phyloP scores from a whole-genome alignment of 1,284 basidiomycete species.

The Vanrija sp. region DNA sequence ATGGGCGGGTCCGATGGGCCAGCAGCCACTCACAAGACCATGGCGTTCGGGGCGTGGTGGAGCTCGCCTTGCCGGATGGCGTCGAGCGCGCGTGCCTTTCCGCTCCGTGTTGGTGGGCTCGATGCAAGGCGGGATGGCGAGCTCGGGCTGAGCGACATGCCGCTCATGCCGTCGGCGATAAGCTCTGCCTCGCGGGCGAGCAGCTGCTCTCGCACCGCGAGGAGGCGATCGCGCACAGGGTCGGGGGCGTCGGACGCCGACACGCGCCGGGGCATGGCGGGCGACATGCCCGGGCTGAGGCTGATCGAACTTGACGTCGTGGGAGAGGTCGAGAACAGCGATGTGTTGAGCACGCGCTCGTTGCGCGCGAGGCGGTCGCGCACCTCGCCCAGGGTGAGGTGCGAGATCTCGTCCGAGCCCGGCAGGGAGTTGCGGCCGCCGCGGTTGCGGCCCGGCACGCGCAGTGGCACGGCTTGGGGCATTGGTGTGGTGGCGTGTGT shows the following conservation, averaged over 20 bases:
- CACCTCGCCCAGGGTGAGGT: slow-evolving; percentile 33
- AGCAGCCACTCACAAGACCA: slow-evolving; percentile 32
- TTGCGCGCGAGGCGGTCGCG: slow-evolving; percentile 40
- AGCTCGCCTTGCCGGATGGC: slow-evolving; percentile 29
- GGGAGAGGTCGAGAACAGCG: slow-evolving; percentile 22
- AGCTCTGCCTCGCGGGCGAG: slow-evolving; percentile 38
- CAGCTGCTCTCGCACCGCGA: slow-evolving; percentile 27
- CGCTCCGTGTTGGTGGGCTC: slow-evolving; percentile 12
- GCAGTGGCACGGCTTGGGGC: too few relatives aligned
- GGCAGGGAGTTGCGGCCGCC: background rate
- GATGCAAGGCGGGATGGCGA: background rate
- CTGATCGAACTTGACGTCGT: background rate
- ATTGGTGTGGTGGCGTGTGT: too few relatives aligned
- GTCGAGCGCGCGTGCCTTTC: slow-evolving; percentile 36
- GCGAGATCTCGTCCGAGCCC: slow-evolving; percentile 29
- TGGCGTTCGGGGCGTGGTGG: slow-evolving; percentile 15
- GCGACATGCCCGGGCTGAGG: background rate
- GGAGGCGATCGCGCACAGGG: slow-evolving; percentile 32
- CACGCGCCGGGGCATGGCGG: background rate
- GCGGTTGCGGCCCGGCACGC: too few relatives aligned
- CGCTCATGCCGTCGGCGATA: slow-evolving; percentile 16
- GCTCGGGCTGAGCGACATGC: slow-evolving; percentile 6
- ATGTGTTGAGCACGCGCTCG: slow-evolving; percentile 29
- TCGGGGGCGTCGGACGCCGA: slow-evolving; percentile 11
- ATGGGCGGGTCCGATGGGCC: background rate